A percentile compares a stretch with the other conserved stretches of the same genome.
phyloP scores from a whole-genome alignment of 2,329 filamentous ascomycete species.

The Fusarium falciforme region DNA sequence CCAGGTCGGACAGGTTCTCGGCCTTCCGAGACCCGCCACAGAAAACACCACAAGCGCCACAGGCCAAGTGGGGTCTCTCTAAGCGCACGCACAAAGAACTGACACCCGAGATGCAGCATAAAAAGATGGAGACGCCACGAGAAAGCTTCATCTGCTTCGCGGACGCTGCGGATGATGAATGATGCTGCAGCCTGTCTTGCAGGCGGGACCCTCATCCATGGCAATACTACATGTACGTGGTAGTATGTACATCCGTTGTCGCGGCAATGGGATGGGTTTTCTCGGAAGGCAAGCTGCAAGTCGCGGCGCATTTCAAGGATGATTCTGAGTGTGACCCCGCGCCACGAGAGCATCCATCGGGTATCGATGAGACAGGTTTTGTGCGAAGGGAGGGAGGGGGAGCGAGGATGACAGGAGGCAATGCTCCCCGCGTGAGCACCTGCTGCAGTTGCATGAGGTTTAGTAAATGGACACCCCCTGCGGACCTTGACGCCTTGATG shows the following conservation, averaged over 20 bases:
- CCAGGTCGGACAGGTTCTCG: conserved; percentile 10
- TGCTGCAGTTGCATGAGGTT: conserved; percentile 17
- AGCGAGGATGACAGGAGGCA: conserved; percentile 12
- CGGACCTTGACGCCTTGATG: conserved; percentile 22
- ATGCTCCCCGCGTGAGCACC: conserved; percentile 26
- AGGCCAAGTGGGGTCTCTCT: background rate
- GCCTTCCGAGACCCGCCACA: conserved; percentile 10
- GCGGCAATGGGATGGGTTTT: conserved; percentile 23
- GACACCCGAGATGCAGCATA: background rate
- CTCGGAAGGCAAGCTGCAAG: conserved; percentile 31
- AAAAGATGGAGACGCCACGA: conserved; percentile 8
- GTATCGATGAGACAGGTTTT: conserved; percentile 3
- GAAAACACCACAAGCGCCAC: background rate
- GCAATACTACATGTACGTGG: background rate
- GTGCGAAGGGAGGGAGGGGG: conserved; percentile 9
- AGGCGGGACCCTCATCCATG: background rate
- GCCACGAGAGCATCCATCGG: conserved; percentile 7
- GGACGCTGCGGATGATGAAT: conserved; percentile 10
- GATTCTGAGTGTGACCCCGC: conserved; percentile 12
- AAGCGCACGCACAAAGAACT: conserved; percentile 4
- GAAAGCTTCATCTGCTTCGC: conserved; percentile 12
- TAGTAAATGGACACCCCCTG: conserved; percentile 7
- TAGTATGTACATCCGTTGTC: conserved; percentile 14
- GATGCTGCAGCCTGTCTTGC: conserved; percentile 16
- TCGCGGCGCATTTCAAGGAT: conserved; percentile 23